Conservation (phyloP, 257 asterid genomes). For the Solanum neorickii region DNA sequence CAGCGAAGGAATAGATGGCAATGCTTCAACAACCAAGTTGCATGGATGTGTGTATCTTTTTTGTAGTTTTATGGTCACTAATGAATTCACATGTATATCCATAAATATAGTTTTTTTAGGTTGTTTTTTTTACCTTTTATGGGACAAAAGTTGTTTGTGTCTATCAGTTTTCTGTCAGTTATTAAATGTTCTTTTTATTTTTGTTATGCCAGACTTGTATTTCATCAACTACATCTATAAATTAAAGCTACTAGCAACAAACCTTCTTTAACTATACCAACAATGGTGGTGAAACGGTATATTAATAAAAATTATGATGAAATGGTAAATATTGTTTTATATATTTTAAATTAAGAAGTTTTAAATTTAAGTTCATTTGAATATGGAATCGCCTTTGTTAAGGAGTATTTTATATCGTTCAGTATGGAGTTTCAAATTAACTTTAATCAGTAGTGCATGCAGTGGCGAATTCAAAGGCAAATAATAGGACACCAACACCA, state of each 20-base stretch:
- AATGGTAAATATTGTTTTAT: no score
- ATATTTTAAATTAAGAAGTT: no score
- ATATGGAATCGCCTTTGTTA: not conserved
- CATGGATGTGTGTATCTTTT: not conserved
- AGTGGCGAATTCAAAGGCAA: no score
- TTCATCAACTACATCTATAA: not conserved
- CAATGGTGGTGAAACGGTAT: not conserved
- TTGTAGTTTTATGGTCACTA: not conserved
- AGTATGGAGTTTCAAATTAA: not conserved
- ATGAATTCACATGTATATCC: not conserved
- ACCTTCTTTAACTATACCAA: not conserved
- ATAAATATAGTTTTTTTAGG: not conserved
- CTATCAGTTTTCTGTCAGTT: not conserved
- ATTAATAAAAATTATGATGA: no score
- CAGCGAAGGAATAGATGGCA: not conserved
- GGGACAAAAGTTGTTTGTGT: not conserved
- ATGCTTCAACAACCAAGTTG: not conserved
- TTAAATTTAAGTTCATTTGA: no score
- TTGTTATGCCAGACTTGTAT: not conserved
- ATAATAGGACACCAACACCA: no score
- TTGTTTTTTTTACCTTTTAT: not conserved
- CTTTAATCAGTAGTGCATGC: not conserved
- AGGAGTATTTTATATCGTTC: not conserved
- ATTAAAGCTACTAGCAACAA: not conserved
- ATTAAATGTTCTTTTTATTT: not conserved